Evolutionary conservation across 306 rosid genomes (phyloP).

Genomic region (Crataegus laevigata): DNA sequence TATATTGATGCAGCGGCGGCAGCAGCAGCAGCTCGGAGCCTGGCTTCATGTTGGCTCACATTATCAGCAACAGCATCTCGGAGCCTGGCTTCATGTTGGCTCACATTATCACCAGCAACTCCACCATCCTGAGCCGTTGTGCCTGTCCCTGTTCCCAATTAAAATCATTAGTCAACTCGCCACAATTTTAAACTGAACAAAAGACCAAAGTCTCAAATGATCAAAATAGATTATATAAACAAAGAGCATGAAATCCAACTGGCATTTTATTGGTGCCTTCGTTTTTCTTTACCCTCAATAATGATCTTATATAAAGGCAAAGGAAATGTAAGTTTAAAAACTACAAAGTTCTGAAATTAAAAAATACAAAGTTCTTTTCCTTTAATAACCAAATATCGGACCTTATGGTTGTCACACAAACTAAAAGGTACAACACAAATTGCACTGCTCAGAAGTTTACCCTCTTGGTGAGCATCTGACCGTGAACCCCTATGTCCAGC

Average conservation of each 20-base stretch:
- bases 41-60: too few species aligned
- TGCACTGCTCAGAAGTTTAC: conserved; percentile 25
- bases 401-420: not conserved
- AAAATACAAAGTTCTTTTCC: not conserved
- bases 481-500: conserved; percentile 61
- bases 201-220: not conserved
- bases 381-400: not conserved
- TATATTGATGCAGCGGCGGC: too few species aligned
- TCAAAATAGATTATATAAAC: not conserved
- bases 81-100: conserved; percentile 78
- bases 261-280: not conserved
- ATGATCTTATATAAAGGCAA: not conserved
- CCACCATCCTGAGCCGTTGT: conserved; percentile 44
- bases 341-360: not conserved
- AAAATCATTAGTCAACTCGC: conserved; percentile 13
- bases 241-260: not conserved
- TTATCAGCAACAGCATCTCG: too few species aligned
- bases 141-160: conserved; percentile 38
- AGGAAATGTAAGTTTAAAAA: not conserved
- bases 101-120: conserved; percentile 40
- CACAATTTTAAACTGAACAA: not conserved
- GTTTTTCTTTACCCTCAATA: not conserved
- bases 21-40: too few species aligned
- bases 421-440: not conserved
- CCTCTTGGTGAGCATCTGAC: conserved; percentile 56